phyloP scores from a whole-genome alignment of 176 grass and related monocot genomes.

The Hordeum vulgare region DNA sequence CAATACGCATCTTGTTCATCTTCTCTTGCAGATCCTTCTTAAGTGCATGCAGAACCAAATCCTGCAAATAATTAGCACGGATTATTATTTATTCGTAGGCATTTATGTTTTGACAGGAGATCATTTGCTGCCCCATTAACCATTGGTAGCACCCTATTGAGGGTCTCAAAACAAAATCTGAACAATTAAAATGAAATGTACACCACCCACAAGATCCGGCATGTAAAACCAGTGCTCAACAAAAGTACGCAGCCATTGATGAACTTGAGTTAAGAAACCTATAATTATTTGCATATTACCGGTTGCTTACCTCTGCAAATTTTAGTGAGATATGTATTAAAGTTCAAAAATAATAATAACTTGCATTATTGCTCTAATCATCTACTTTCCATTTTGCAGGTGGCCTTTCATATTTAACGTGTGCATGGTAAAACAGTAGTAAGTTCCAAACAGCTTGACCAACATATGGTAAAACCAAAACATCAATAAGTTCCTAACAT shows the following conservation, averaged over 20 bases:
- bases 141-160: neutral
- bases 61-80: conserved; percentile 30
- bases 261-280: neutral
- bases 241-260: conserved; percentile 9
- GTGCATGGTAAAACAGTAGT: neutral
- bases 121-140: neutral
- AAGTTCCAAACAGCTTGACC: conserved; percentile 7
- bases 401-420: neutral
- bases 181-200: neutral
- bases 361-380: neutral
- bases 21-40: conserved; percentile 50
- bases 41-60: conserved; percentile 37
- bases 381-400: neutral
- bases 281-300: neutral
- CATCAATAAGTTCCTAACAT: neutral
- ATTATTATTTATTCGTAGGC: neutral
- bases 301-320: neutral
- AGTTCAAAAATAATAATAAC: neutral
- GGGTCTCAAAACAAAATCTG: conserved; percentile 1
- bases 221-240: conserved; percentile 11
- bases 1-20: conserved; percentile 41
- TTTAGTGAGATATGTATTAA: neutral
- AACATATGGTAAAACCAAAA: conserved; percentile 9
- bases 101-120: conserved; percentile 16
- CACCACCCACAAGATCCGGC: neutral